These are phyloP conservation scores for Picea abies DNA, from an alignment of 83 land plant genomes.

Conservation along the genomic window DNA sequence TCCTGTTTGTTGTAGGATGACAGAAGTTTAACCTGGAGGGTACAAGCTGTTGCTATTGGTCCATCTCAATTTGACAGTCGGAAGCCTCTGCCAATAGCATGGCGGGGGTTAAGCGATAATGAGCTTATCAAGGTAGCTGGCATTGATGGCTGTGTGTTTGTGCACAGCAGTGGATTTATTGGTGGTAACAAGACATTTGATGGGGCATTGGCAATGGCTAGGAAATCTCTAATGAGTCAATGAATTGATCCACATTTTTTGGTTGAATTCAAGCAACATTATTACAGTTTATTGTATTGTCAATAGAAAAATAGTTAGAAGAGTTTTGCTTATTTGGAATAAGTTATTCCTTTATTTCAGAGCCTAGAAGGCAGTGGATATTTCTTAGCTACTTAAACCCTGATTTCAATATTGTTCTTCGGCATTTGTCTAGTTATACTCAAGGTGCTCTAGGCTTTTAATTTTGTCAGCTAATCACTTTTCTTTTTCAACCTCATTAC, in stretches of 20 bases:
- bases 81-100: slow-evolving; percentile 39
- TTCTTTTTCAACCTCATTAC: no score
- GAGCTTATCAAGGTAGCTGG: slow-evolving; percentile 39
- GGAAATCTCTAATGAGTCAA: slow-evolving; percentile 29
- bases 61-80: slow-evolving; percentile 50
- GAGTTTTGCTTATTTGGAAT: no score
- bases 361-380: no score
- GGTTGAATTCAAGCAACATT: not conserved
- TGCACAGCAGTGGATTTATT: slow-evolving; percentile 54
- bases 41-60: slow-evolving; percentile 45
- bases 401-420: no score
- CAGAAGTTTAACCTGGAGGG: slow-evolving; percentile 37
- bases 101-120: slow-evolving; percentile 48
- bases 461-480: no score
- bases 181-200: slow-evolving; percentile 48
- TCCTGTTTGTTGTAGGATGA: slow-evolving; percentile 35
- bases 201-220: slow-evolving; percentile 45
- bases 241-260: not conserved
- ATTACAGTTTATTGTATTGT: not conserved
- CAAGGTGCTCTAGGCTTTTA: no score
- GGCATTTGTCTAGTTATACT: no score
- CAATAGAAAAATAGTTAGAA: no score
- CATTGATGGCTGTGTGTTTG: slow-evolving; percentile 44
- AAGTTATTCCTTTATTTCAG: no score
- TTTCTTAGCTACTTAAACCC: no score